Percentiles rank a stretch among this genome's conserved stretches.
Evolutionary conservation across 306 rosid species (phyloP).

Genomic region (Styphnolobium japonicum): DNA sequence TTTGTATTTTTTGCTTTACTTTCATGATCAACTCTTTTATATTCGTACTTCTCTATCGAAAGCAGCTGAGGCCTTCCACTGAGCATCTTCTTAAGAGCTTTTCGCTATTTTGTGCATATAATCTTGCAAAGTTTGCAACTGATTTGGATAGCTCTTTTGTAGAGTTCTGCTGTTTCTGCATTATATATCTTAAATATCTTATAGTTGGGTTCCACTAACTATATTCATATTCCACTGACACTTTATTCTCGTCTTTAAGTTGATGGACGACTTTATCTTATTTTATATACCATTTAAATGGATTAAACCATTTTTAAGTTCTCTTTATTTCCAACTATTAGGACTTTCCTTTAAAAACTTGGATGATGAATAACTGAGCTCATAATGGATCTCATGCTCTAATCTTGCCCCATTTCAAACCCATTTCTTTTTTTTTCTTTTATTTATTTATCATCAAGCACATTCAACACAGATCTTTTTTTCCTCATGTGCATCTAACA

Average conservation of each 20-base stretch:
- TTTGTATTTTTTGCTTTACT: conserved; percentile 11
- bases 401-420: neutral
- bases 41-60: conserved; percentile 5
- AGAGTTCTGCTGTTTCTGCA: neutral
- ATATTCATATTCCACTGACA: conserved; percentile 25
- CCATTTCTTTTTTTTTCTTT: neutral
- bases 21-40: neutral
- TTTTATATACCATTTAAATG: neutral
- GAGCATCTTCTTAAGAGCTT: conserved; percentile 23
- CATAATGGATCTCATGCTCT: neutral
- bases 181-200: neutral
- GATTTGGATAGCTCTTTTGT: conserved; percentile 14
- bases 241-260: conserved; percentile 25
- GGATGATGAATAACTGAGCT: neutral
- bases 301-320: neutral
- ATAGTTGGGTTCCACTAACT: conserved; percentile 9
- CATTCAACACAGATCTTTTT: no score
- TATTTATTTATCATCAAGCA: no score
- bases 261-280: conserved; percentile 1
- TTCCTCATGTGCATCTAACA: no score
- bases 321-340: neutral
- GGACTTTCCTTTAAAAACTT: neutral
- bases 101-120: conserved; percentile 1
- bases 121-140: neutral
- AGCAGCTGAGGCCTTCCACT: neutral